Evolutionary conservation across 2,329 filamentous ascomycete genomes (phyloP).

Genomic region (Apiospora kogelbergensis): DNA sequence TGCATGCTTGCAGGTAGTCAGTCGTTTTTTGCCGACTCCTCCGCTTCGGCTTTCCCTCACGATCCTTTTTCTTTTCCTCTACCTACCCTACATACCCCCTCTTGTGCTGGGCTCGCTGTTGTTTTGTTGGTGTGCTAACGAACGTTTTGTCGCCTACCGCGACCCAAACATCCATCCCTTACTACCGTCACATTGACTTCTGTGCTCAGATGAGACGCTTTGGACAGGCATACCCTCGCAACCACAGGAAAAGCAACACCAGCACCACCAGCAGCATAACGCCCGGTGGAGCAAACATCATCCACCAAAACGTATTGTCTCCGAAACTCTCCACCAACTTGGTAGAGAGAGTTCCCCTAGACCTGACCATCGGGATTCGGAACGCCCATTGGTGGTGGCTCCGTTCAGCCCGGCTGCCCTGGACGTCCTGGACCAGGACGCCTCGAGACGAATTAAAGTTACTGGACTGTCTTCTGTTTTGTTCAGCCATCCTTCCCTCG

Average conservation of each 20-base stretch:
- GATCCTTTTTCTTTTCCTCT: not conserved
- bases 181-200: constrained; percentile 6
- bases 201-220: constrained; percentile 5
- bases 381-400: constrained; percentile 8
- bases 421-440: not conserved
- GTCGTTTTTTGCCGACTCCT: not conserved
- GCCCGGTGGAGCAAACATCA: constrained; percentile 10
- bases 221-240: constrained; percentile 2
- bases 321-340: constrained; percentile 10
- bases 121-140: constrained; percentile 4
- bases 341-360: constrained; percentile 9
- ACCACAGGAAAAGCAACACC: constrained; percentile 4
- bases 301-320: constrained; percentile 6
- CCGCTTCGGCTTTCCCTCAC: not conserved
- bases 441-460: constrained; percentile 5
- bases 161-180: constrained; percentile 4
- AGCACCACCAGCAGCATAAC: constrained; percentile 11
- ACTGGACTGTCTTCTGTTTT: constrained; percentile 5
- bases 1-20: not conserved
- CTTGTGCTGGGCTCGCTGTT: not conserved
- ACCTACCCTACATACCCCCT: not conserved
- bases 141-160: not conserved
- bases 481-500: not conserved
- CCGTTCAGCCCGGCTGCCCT: not conserved
- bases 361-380: constrained; percentile 8